These are phyloP conservation scores for Gigaspora rosea DNA, from an alignment of 192 early-diverging fungal species.

Conservation along the genomic window DNA sequence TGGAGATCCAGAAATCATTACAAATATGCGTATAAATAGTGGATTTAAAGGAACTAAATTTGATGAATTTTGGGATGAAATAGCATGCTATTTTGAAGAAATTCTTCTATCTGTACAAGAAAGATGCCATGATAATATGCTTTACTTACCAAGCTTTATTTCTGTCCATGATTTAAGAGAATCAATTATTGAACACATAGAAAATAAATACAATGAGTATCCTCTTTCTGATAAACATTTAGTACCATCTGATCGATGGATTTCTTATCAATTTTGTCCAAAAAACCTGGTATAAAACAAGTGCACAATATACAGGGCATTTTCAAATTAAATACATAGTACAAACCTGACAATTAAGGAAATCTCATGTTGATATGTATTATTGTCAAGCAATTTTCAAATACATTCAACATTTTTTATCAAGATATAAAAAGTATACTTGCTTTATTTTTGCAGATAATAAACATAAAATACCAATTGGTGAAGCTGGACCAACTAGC, in stretches of 20 bases:
- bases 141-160: background rate
- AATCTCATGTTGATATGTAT: no score
- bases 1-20: background rate
- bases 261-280: no score
- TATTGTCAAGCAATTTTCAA: background rate
- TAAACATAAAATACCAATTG: background rate
- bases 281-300: no score
- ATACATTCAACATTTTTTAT: background rate
- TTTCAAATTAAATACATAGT: background rate
- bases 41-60: background rate
- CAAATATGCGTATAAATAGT: background rate
- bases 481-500: background rate
- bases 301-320: background rate
- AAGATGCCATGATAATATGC: background rate
- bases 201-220: no score
- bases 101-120: background rate
- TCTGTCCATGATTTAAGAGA: background rate
- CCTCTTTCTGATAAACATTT: background rate
- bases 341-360: no score
- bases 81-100: background rate
- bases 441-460: background rate
- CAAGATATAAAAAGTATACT: background rate
- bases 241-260: background rate
- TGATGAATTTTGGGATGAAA: background rate
- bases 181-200: no score